phyloP scores from a whole-genome alignment of 2,329 filamentous ascomycete genomes.

The Penicillium sp. region DNA sequence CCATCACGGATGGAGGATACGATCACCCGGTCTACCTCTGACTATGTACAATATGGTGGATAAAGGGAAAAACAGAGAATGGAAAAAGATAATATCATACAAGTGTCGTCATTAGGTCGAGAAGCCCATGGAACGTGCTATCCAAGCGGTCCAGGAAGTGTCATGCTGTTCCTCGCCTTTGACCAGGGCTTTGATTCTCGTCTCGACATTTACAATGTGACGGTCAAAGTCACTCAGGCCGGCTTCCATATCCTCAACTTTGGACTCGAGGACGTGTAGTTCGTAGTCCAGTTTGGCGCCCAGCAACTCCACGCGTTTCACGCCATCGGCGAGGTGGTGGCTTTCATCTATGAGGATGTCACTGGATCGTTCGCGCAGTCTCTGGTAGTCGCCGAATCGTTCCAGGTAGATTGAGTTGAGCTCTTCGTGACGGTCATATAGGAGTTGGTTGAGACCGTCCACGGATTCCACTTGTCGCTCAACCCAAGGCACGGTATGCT shows the following conservation, averaged over 20 bases:
- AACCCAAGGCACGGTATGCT: conserved; percentile 36
- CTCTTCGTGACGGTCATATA: conserved; percentile 55
- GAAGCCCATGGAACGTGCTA: conserved; percentile 29
- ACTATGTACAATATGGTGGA: conserved; percentile 23
- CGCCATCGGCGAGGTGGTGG: conserved; percentile 57
- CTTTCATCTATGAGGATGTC: conserved; percentile 63
- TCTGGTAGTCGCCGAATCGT: conserved; percentile 60
- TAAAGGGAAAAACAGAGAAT: conserved; percentile 17
- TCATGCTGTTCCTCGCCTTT: conserved; percentile 54
- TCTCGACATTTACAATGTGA: conserved; percentile 65
- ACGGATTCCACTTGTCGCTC: conserved; percentile 37
- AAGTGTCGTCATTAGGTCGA: conserved; percentile 13
- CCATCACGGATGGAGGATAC: conserved; percentile 16
- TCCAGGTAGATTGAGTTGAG: conserved; percentile 61
- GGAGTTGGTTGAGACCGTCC: conserved; percentile 54
- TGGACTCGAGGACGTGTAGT: conserved; percentile 66
- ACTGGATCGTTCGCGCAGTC: conserved; percentile 57
- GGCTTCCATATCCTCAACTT: conserved; percentile 79
- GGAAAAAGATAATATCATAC: conserved; percentile 14
- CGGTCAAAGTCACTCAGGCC: conserved; percentile 70
- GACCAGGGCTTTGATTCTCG: conserved; percentile 55
- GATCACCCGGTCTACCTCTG: conserved; percentile 16
- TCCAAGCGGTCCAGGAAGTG: conserved; percentile 54
- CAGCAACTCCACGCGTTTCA: conserved; percentile 71
- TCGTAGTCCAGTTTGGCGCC: conserved; percentile 87